These are phyloP conservation scores for Umbilicus rupestris DNA, from an alignment of 164 flowering plant genomes.

Conservation along the genomic window DNA sequence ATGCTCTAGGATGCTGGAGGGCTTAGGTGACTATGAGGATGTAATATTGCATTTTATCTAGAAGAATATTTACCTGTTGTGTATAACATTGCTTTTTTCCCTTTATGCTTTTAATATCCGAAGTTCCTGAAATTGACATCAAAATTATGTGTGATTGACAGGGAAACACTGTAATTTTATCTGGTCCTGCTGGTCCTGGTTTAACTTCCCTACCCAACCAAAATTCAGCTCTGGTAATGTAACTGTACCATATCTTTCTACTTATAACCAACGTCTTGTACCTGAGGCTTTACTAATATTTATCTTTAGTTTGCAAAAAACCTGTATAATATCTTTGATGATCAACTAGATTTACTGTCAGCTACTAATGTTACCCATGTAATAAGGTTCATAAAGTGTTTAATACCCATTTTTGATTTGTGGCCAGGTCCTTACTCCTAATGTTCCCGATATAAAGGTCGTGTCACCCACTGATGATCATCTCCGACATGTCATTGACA, in stretches of 20 bases:
- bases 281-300: not conserved
- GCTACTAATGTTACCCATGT: not conserved
- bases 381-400: not conserved
- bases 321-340: not conserved
- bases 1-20: too few species aligned
- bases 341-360: not conserved
- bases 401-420: not conserved
- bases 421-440: conserved; percentile 91
- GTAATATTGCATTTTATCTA: too few species aligned
- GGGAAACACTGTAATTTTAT: conserved; percentile 88
- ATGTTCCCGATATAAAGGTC: conserved; percentile 94
- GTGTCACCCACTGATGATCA: conserved; percentile 75
- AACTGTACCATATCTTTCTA: not conserved
- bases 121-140: not conserved
- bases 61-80: too few species aligned
- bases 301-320: not conserved
- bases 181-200: conserved; percentile 96
- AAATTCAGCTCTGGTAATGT: conserved; percentile 81
- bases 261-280: not conserved
- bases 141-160: conserved; percentile 23
- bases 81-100: not conserved
- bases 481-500: conserved; percentile 85
- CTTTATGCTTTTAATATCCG: not conserved
- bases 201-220: conserved; percentile 77
- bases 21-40: too few species aligned